These are phyloP conservation scores for Fusarium continuum DNA, from an alignment of 2,329 filamentous ascomycete genomes.

Conservation along the genomic window DNA sequence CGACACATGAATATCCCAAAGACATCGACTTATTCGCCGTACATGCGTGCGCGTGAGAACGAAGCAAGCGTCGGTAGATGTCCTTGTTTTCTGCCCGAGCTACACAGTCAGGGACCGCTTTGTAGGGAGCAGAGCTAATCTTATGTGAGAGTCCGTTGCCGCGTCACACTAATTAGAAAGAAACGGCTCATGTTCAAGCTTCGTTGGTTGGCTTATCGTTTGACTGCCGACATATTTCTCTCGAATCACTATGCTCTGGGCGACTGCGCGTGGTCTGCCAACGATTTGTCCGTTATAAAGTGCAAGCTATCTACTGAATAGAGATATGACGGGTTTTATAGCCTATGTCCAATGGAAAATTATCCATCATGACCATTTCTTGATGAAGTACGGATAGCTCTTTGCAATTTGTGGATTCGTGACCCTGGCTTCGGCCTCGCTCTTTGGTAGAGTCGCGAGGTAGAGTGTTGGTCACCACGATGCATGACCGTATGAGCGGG, in stretches of 20 bases:
- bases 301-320: neutral
- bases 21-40: neutral
- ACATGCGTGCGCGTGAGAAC: neutral
- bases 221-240: too few relatives aligned
- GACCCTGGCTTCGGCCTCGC: slow-evolving; percentile 19
- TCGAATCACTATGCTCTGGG: too few relatives aligned
- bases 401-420: neutral
- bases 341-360: neutral
- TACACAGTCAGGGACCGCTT: neutral
- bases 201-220: too few relatives aligned
- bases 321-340: neutral
- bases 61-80: neutral
- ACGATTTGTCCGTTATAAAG: too few relatives aligned
- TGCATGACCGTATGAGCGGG: slow-evolving; percentile 4
- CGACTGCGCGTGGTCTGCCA: too few relatives aligned
- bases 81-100: neutral
- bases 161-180: neutral
- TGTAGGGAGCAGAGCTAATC: too few relatives aligned
- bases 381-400: neutral
- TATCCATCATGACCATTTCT: neutral
- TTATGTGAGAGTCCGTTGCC: neutral
- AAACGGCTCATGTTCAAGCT: too few relatives aligned
- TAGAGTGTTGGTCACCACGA: neutral
- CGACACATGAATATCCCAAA: neutral
- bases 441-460: slow-evolving; percentile 18